phyloP scores from a whole-genome alignment of 169 alveolate species.

The Plasmodium reichenowi region DNA sequence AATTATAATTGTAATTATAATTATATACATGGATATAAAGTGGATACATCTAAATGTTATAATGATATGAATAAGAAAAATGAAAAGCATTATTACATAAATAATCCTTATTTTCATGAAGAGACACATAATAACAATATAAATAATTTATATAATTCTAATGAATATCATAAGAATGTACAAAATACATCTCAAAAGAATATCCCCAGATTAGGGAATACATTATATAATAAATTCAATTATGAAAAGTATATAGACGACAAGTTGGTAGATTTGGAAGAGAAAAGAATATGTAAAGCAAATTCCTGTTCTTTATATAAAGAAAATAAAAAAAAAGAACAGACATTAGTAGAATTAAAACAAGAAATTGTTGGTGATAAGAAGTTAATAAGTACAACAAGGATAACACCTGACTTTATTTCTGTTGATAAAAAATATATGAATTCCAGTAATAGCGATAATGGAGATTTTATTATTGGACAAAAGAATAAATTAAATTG shows the following conservation, averaged over 20 bases:
- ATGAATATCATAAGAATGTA: too few species aligned
- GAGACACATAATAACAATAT: too few species aligned
- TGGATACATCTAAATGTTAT: too few species aligned
- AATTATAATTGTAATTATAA: too few species aligned
- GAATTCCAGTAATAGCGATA: slow-evolving; percentile 24
- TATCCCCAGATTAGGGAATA: slow-evolving; percentile 1
- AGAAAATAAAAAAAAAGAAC: slow-evolving; percentile 6
- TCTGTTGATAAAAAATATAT: slow-evolving; percentile 1
- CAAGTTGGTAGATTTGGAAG: slow-evolving; percentile 20
- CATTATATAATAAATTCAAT: neutral
- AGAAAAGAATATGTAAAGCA: neutral
- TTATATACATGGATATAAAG: too few species aligned
- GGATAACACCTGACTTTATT: slow-evolving; percentile 69
- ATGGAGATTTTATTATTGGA: neutral
- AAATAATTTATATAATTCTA: too few species aligned
- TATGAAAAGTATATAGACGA: slow-evolving; percentile 33
- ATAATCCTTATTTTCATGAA: too few species aligned
- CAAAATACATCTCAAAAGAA: neutral
- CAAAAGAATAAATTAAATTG: too few species aligned
- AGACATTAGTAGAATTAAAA: slow-evolving; percentile 41
- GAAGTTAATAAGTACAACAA: slow-evolving; percentile 6
- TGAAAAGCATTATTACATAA: too few species aligned
- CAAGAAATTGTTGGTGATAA: slow-evolving; percentile 13
- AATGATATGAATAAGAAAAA: too few species aligned
- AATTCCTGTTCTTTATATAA: neutral